A percentile compares a stretch with the other conserved stretches of the same genome.
Evolutionary conservation across 2,329 filamentous ascomycete genomes (phyloP).

Genomic region (Cryphonectria parasitica): DNA sequence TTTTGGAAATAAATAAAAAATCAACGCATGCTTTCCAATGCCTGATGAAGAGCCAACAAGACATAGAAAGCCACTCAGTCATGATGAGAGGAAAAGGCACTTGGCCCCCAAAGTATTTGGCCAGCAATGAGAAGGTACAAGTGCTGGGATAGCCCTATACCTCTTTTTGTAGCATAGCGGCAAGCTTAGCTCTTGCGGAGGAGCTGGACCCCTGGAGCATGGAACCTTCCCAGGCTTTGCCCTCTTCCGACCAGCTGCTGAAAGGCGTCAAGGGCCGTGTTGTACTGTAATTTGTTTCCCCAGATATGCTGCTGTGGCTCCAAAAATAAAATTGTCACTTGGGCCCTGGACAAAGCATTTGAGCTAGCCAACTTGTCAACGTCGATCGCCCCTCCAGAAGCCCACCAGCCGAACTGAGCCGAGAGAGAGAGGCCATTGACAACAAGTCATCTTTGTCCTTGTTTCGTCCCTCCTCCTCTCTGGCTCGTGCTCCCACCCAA

Average conservation of each 20-base stretch:
- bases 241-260: not conserved
- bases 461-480: not conserved
- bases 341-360: not conserved
- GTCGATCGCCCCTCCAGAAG: constrained; percentile 7
- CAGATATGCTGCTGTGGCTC: not conserved
- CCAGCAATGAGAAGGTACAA: no score
- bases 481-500: not conserved
- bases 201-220: constrained; percentile 6
- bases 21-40: no score
- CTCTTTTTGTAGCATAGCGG: constrained; percentile 7
- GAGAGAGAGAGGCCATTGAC: not conserved
- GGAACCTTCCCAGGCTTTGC: not conserved
- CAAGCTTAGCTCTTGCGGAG: not conserved
- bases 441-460: not conserved
- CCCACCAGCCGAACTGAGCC: not conserved
- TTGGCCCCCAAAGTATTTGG: no score
- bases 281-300: constrained; percentile 3
- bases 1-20: no score
- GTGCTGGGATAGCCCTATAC: not conserved
- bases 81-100: no score
- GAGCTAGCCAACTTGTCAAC: not conserved
- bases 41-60: no score
- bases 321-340: constrained; percentile 13
- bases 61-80: no score
- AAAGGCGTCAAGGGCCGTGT: not conserved